These are phyloP conservation scores for Scutellaria galericulata DNA, from an alignment of 257 asterid genomes.

Conservation along the genomic window DNA sequence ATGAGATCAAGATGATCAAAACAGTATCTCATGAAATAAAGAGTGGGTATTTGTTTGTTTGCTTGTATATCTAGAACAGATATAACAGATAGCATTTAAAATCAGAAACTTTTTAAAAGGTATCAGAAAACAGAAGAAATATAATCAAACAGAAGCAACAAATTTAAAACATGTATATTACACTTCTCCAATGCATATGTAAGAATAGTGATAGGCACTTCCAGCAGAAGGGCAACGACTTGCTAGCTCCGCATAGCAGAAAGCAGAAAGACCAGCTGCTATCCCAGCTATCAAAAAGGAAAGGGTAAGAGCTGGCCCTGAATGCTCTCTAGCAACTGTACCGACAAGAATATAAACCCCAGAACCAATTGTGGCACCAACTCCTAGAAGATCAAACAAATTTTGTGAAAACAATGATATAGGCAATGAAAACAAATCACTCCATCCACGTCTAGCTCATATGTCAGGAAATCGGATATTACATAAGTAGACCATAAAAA, in stretches of 20 bases:
- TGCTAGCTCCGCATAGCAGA: slow-evolving; percentile 89
- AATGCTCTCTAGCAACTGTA: slow-evolving; percentile 87
- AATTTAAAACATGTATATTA: slow-evolving; percentile 35
- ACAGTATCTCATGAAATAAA: too few relatives aligned
- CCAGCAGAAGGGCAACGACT: slow-evolving; percentile 96
- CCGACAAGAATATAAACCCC: slow-evolving; percentile 93
- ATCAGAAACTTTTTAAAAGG: too few relatives aligned
- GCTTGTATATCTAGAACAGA: too few relatives aligned
- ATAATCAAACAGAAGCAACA: background rate
- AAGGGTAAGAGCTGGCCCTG: slow-evolving; percentile 88
- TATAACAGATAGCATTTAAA: too few relatives aligned
- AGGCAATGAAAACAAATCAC: slow-evolving; percentile 3
- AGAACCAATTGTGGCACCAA: slow-evolving; percentile 90
- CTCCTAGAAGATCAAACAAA: slow-evolving; percentile 58
- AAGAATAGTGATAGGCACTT: slow-evolving; percentile 92
- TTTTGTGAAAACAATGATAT: slow-evolving; percentile 28
- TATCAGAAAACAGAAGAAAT: background rate
- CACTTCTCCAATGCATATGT: slow-evolving; percentile 91
- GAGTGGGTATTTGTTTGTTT: too few relatives aligned
- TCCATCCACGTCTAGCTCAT: background rate
- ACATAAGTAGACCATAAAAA: background rate
- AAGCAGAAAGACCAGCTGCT: slow-evolving; percentile 93
- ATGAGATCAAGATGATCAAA: background rate
- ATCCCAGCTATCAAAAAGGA: slow-evolving; percentile 88
- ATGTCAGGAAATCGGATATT: background rate